Base-by-base conservation (phyloP, 495 filamentous ascomycete genomes). In the Cercophora sp. region DNA sequence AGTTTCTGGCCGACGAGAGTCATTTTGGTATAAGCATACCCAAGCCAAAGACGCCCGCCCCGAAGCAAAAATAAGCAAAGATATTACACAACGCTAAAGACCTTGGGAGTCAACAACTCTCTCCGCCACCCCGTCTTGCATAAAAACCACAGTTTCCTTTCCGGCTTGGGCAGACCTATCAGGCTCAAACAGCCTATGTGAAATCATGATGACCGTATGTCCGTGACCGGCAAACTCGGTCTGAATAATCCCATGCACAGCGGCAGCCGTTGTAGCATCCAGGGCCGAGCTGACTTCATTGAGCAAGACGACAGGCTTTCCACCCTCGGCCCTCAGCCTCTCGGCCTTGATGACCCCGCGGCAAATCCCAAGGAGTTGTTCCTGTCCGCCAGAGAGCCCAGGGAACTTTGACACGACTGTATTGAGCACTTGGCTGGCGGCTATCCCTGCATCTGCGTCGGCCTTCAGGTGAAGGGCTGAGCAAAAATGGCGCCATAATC, bases 251-350 rank as follows among this genome's bases (percentile, higher is more conserved):
- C 75, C 67, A 53, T 91, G 85, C 48, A 94, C 89, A 42, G 85
- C 74, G 61, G 84, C 76, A 61, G 93, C 89, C 0, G 87, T 92
- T 46, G 82, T 81, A 0, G 83, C 82, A 55, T 95, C 91, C 11
- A 96, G 73, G 1, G 88, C 86, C 3, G 88, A 85, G 1, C 90
- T 94, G 2, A 87, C 86, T 60, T 95, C 90, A 59, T 95, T 91
- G 4, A 94, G 72, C 19, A 94, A 76, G 52, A 93, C 85, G 51
- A 94, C 85, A 0, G 62, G 62, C 8, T 55, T 50, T 20, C 41
- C 19, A 27, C 55, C 34, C 23, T 48, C 34, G n/a, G 19, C 34
- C n/a, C 57, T 46, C 18, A 58, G 16, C 10, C 10, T 39, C 10
- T 48, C 37, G 0, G 55, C 45, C 34, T 58, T 62, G 29, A 58